Evolutionary conservation across 1,139 yeast genomes (phyloP).

Genomic region (Trichomonascaceae sp.): DNA sequence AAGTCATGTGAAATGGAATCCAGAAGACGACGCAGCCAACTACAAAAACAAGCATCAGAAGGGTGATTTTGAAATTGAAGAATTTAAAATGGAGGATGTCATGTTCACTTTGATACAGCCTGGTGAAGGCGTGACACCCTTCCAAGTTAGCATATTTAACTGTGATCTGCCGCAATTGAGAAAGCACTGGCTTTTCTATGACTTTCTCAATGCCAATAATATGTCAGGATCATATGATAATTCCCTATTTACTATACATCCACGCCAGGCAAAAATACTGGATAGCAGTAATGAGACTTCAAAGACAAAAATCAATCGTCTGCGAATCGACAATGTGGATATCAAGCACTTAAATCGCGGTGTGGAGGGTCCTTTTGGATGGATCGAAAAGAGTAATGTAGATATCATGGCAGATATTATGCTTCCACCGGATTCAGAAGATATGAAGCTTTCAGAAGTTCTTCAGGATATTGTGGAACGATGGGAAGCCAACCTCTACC

Average conservation of each 20-base stretch:
- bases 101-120: slow-evolving; percentile 81
- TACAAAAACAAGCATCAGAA: slow-evolving; percentile 68
- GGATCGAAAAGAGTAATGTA: slow-evolving; percentile 89
- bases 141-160: slow-evolving; percentile 78
- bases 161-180: slow-evolving; percentile 75
- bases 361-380: slow-evolving; percentile 89
- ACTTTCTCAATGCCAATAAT: slow-evolving; percentile 73
- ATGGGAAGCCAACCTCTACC: slow-evolving; percentile 31
- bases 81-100: slow-evolving; percentile 76
- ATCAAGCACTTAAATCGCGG: slow-evolving; percentile 89
- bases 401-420: slow-evolving; percentile 88
- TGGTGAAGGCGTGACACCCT: slow-evolving; percentile 61
- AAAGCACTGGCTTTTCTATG: slow-evolving; percentile 90
- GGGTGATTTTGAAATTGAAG: slow-evolving; percentile 90
- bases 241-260: slow-evolving; percentile 85
- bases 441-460: slow-evolving; percentile 35
- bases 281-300: slow-evolving; percentile 18
- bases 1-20: slow-evolving; percentile 77
- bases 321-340: slow-evolving; percentile 76
- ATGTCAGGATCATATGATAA: slow-evolving; percentile 91
- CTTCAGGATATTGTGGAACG: slow-evolving; percentile 37
- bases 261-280: slow-evolving; percentile 43
- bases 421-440: slow-evolving; percentile 59
- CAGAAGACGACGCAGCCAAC: slow-evolving; percentile 74
- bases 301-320: slow-evolving; percentile 63